A percentile compares a stretch with the other conserved stretches of the same genome.
Conservation (phyloP, 768 basidiomycete species). For the Chalciporus pseudorubinellus region DNA sequence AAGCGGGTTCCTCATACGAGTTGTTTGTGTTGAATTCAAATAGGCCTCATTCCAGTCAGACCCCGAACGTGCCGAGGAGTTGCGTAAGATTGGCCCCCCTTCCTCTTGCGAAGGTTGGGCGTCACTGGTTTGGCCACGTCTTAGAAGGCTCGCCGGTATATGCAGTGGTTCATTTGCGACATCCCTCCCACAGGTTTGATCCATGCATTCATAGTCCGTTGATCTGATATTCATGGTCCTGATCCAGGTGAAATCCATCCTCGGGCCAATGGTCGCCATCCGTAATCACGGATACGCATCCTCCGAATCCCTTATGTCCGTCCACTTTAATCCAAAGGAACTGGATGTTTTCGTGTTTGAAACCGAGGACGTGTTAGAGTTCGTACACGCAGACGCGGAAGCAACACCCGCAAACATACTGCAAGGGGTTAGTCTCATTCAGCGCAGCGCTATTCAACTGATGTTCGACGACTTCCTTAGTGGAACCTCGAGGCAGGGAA, state of each 20-base stretch:
- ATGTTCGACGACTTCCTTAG: neutral
- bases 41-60: conserved; percentile 5
- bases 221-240: neutral
- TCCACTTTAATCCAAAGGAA: neutral
- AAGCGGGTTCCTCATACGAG: too few relatives aligned
- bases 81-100: conserved; percentile 14
- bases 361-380: conserved; percentile 9
- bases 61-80: conserved; percentile 13
- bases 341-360: conserved; percentile 9
- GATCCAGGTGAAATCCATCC: conserved; percentile 2
- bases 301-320: conserved; percentile 8
- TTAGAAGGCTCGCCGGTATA: conserved; percentile 3
- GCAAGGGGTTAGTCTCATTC: neutral
- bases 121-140: conserved; percentile 12
- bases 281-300: conserved; percentile 10
- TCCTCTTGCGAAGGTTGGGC: conserved; percentile 12
- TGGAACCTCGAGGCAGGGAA: conserved; percentile 9
- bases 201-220: too few relatives aligned
- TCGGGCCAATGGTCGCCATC: conserved; percentile 11
- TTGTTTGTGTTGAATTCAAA: neutral
- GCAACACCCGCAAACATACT: neutral
- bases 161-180: conserved; percentile 16
- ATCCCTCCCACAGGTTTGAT: conserved; percentile 5
- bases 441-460: neutral
- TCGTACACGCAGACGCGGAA: neutral